Evolutionary conservation across 2,329 filamentous ascomycete species (phyloP).

Genomic region (Colletotrichum falcatum): DNA sequence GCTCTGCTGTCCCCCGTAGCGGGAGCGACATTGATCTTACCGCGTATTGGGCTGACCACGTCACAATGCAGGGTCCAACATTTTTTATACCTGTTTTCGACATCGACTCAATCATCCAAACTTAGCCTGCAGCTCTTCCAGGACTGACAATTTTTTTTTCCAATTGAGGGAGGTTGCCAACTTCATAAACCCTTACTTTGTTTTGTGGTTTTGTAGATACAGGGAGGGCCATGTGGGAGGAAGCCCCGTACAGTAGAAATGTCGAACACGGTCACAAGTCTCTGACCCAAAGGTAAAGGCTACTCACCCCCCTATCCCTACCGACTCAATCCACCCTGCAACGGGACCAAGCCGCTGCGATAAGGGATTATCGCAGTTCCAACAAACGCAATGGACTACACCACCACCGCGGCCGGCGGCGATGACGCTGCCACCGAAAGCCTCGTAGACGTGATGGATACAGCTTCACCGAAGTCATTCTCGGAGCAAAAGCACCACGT

Average conservation of each 20-base stretch:
- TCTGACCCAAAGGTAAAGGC: conserved; percentile 1
- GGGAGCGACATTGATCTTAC: conserved; percentile 7
- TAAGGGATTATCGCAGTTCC: conserved; percentile 33
- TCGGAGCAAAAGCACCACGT: neutral
- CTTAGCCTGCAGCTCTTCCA: neutral
- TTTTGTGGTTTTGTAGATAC: neutral
- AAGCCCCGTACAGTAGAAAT: neutral
- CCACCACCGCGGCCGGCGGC: neutral
- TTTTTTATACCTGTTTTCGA: conserved; percentile 14
- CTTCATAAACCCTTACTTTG: neutral
- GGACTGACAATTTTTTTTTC: neutral
- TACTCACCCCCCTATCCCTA: conserved; percentile 22
- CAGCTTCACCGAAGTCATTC: neutral
- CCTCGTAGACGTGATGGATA: conserved; percentile 1
- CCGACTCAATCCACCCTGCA: conserved; percentile 20
- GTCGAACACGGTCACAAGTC: conserved; percentile 14
- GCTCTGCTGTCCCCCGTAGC: neutral
- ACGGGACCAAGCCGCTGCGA: conserved; percentile 15
- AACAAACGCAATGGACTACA: conserved; percentile 25
- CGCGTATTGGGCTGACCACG: conserved; percentile 3
- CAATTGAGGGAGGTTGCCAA: neutral
- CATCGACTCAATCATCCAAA: neutral
- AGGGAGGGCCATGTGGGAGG: neutral
- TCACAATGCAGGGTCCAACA: conserved; percentile 27
- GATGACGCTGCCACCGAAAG: conserved; percentile 10